Evolutionary conservation across 108 stramenopile genomes (phyloP), one percentile per base, ranked within the genome.

Genomic region (Conticribra guillardii): DNA sequence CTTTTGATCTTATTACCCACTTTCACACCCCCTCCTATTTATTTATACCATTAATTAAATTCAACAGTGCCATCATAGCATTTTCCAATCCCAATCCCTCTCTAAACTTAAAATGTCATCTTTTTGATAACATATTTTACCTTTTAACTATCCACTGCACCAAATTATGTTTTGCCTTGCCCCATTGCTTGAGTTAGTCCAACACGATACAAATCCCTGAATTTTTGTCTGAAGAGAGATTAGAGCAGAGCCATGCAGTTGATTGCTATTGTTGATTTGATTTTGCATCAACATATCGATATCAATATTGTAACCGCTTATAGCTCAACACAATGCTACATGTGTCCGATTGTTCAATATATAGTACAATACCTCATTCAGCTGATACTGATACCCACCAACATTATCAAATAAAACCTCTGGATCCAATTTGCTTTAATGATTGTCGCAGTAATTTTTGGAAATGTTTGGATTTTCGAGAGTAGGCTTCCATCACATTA

Each of bases 281-380:
- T 41, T 5, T 5, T n/a, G n/a, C 5, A 11, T 64, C 11, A 32
- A 17, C 33, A 59, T 34, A 21, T 57, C n/a, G n/a, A n/a, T n/a
- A n/a, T n/a, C 60, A 14, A 51, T 52, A 52, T 76, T 76, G 78
- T 79, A 79, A 16, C 64, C 64, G 0, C 55, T 50, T 23, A 79
- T 79, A 2, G 71, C 72, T 32, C 78, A 72, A 66, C 78, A 79
- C 22, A 79, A 46, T 2, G 73, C 66, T 23, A 74, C 65, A 21
- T 73, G 65, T 3, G 66, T 66, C 8, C 51, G 60, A 5, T 41
- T 27, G 23, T 79, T 79, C 41, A 79, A 46, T 27, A 33, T 11
- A 54, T n/a, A n/a, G n/a, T 48, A 57, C 15, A 79, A 48, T 11
- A 33, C 31, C 30, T 72, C 73, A 53, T 79, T 73, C n/a, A 73